A percentile compares a stretch with the other conserved stretches of the same genome.
phyloP scores from a whole-genome alignment of 1,284 basidiomycete species.

The Cryptococcus sp. region DNA sequence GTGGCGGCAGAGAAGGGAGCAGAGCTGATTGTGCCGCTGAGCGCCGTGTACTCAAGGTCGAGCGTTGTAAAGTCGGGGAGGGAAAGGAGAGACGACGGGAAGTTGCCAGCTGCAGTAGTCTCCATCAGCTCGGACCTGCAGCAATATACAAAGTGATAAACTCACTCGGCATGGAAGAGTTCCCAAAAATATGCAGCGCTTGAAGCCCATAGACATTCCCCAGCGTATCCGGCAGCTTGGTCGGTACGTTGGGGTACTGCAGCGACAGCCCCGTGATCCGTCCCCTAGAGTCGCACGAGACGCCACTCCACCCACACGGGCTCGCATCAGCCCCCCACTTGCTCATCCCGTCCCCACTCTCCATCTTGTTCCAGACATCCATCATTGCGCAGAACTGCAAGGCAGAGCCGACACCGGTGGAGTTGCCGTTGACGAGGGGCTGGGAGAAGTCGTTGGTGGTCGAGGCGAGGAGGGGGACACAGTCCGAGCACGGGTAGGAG shows the following conservation, averaged over 20 bases:
- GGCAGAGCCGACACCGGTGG: slow-evolving; percentile 40
- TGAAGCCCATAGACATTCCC: slow-evolving; percentile 37
- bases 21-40: slow-evolving; percentile 32
- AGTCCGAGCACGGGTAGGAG: slow-evolving; percentile 40
- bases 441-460: slow-evolving; percentile 40
- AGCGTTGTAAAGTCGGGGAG: slow-evolving; percentile 31
- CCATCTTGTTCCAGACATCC: slow-evolving; percentile 29
- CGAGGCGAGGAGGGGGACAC: slow-evolving; percentile 30
- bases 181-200: slow-evolving; percentile 37
- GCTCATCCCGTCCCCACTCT: slow-evolving; percentile 9
- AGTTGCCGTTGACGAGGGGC: slow-evolving; percentile 25
- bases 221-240: slow-evolving; percentile 28
- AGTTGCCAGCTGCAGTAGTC: slow-evolving; percentile 26
- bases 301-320: slow-evolving; percentile 44
- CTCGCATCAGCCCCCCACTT: slow-evolving; percentile 35
- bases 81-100: slow-evolving; percentile 27
- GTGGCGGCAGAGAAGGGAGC: slow-evolving; percentile 21
- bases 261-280: slow-evolving; percentile 28
- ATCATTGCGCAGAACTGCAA: slow-evolving; percentile 49
- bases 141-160: not conserved
- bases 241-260: slow-evolving; percentile 39
- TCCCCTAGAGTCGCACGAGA: slow-evolving; percentile 40
- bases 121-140: no score
- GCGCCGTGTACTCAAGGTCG: slow-evolving; percentile 40
- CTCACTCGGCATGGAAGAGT: slow-evolving; percentile 40